Conservation (phyloP, 2,329 filamentous ascomycete genomes). For the Xylaria polymorpha region DNA sequence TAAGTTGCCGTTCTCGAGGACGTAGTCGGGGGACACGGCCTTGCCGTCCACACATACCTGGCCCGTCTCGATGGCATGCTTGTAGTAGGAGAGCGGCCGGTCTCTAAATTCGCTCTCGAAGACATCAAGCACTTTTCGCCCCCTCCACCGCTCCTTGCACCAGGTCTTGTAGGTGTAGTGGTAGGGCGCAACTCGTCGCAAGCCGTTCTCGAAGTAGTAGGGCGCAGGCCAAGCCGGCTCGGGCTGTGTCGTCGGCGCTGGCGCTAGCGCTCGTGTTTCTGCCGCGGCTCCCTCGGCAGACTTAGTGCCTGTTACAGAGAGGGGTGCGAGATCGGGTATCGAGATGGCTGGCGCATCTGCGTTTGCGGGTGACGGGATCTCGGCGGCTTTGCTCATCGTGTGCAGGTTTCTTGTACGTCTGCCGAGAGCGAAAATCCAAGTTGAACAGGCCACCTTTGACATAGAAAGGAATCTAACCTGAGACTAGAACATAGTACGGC, state of each 20-base stretch:
- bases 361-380: conserved; percentile 22
- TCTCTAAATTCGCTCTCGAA: conserved; percentile 95
- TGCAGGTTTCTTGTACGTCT: conserved; percentile 17
- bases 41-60: conserved; percentile 84
- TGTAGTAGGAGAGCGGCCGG: conserved; percentile 86
- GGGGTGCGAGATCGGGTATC: conserved; percentile 35
- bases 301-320: conserved; percentile 31
- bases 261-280: conserved; percentile 25
- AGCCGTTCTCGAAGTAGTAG: conserved; percentile 84
- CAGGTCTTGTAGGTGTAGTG: conserved; percentile 95
- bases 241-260: conserved; percentile 46
- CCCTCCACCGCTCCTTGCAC: conserved; percentile 94
- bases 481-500: conserved; percentile 10
- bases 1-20: conserved; percentile 88
- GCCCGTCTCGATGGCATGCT: conserved; percentile 82
- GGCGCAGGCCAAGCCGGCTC: conserved; percentile 66
- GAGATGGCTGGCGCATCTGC: conserved; percentile 26
- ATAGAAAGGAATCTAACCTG: not conserved
- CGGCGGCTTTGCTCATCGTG: conserved; percentile 37
- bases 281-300: not conserved
- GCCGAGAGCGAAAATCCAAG: conserved; percentile 20
- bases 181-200: conserved; percentile 87
- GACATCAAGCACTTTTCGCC: conserved; percentile 82
- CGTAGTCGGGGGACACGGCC: conserved; percentile 71
- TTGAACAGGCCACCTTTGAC: conserved; percentile 1